These are phyloP conservation scores for Populus hybrid DNA, from an alignment of 441 rosid genomes.

Conservation along the genomic window DNA sequence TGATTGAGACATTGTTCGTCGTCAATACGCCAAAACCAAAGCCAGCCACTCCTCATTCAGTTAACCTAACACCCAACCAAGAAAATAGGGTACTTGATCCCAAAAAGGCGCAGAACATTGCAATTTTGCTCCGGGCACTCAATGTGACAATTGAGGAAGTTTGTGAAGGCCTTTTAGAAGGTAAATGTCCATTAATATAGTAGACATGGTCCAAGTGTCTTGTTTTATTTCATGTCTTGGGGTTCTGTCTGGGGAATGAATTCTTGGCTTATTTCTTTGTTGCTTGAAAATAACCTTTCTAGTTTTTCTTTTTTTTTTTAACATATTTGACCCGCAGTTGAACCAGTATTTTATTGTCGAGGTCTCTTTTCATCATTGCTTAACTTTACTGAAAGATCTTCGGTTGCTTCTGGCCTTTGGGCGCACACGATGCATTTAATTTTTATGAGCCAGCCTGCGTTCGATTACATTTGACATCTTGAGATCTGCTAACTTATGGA, in stretches of 20 bases:
- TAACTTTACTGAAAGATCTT: neutral
- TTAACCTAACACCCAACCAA: conserved; percentile 49
- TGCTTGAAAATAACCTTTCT: neutral
- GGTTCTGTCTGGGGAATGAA: neutral
- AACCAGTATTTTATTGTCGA: neutral
- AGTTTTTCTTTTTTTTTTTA: neutral
- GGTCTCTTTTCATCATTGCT: neutral
- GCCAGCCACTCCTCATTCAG: conserved; percentile 51
- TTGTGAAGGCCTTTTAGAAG: conserved; percentile 93
- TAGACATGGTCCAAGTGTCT: neutral
- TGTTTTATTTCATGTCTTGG: neutral
- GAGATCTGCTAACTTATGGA: neutral
- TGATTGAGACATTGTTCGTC: conserved; percentile 93
- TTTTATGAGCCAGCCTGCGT: neutral
- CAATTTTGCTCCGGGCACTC: conserved; percentile 77
- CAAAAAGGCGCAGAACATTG: conserved; percentile 87
- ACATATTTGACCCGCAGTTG: neutral
- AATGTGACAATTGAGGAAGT: conserved; percentile 95
- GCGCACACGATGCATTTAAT: neutral
- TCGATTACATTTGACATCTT: neutral
- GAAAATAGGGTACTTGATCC: conserved; percentile 90
- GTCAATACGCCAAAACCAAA: conserved; percentile 54
- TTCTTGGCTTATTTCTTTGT: neutral
- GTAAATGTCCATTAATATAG: conserved; percentile 34
- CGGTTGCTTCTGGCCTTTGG: neutral